These are phyloP conservation scores for Arachis hypogaea DNA, from an alignment of 306 rosid species.

Conservation along the genomic window DNA sequence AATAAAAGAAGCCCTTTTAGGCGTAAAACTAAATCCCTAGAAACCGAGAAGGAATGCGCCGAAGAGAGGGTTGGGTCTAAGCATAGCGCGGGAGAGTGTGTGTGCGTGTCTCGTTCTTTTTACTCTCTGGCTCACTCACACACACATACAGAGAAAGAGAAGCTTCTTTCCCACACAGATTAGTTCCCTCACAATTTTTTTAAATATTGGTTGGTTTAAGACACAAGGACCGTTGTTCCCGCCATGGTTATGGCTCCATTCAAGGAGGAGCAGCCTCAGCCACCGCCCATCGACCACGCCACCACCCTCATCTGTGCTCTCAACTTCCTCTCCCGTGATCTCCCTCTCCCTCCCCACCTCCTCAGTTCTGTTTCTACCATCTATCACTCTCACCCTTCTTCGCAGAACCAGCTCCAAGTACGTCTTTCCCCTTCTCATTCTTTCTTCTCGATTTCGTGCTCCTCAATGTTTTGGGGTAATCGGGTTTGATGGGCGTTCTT, in stretches of 20 bases:
- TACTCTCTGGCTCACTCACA: background rate
- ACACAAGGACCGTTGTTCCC: slow-evolving; percentile 59
- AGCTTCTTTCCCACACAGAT: slow-evolving; percentile 7
- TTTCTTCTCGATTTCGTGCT: slow-evolving; percentile 9
- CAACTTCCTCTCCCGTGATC: slow-evolving; percentile 87
- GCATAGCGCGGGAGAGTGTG: background rate
- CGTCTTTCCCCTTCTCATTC: background rate
- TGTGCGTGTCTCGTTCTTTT: background rate
- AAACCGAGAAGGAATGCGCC: slow-evolving; percentile 43
- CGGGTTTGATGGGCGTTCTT: slow-evolving; percentile 31
- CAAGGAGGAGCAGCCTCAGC: background rate
- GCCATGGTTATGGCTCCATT: slow-evolving; percentile 65
- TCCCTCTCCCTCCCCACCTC: slow-evolving; percentile 85
- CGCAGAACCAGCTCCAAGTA: slow-evolving; percentile 18
- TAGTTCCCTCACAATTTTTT: slow-evolving; percentile 23
- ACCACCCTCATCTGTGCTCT: slow-evolving; percentile 87
- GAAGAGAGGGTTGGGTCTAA: slow-evolving; percentile 40
- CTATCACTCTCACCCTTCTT: slow-evolving; percentile 33
- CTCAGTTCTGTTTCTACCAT: slow-evolving; percentile 76
- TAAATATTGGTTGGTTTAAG: slow-evolving; percentile 21
- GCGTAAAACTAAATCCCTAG: background rate
- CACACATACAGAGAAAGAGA: background rate
- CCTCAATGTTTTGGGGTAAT: slow-evolving; percentile 1
- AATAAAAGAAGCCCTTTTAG: background rate
- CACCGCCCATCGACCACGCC: slow-evolving; percentile 1